A percentile compares a stretch with the other conserved stretches of the same genome.
Conservation (phyloP, 1,284 basidiomycete genomes). For the Waitea zeae region DNA sequence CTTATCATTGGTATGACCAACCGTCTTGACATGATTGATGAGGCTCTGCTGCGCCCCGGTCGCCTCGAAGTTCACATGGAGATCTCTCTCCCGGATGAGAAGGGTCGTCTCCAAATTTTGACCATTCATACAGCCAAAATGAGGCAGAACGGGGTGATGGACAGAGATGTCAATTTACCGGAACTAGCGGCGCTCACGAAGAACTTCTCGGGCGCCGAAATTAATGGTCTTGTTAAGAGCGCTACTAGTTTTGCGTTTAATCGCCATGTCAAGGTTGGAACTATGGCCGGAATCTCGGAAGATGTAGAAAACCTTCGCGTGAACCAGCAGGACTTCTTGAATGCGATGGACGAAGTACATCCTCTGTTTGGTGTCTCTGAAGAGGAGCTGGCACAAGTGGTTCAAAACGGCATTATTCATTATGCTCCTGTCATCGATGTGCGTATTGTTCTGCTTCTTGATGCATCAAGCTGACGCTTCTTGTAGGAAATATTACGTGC, state of each 20-base stretch:
- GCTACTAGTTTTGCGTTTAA: slow-evolving; percentile 98
- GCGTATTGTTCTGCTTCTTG: too few relatives aligned
- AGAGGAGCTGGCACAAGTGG: slow-evolving; percentile 87
- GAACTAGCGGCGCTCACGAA: slow-evolving; percentile 84
- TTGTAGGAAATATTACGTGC: slow-evolving; percentile 77
- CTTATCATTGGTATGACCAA: slow-evolving; percentile 99
- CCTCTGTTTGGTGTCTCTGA: slow-evolving; percentile 97
- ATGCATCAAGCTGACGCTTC: too few relatives aligned
- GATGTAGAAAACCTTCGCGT: slow-evolving; percentile 92
- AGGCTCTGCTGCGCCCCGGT: slow-evolving; percentile 91
- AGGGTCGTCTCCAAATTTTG: slow-evolving; percentile 87
- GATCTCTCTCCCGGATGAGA: slow-evolving; percentile 91
- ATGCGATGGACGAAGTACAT: slow-evolving; percentile 88
- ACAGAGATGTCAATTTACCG: slow-evolving; percentile 65
- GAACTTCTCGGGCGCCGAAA: slow-evolving; percentile 97
- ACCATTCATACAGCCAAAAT: slow-evolving; percentile 94
- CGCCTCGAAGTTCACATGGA: slow-evolving; percentile 99
- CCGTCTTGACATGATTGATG: slow-evolving; percentile 97
- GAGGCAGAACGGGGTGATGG: slow-evolving; percentile 87
- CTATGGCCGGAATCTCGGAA: slow-evolving; percentile 90
- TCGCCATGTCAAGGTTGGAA: slow-evolving; percentile 94
- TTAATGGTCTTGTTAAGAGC: slow-evolving; percentile 92
- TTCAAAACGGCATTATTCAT: slow-evolving; percentile 96
- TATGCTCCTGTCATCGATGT: slow-evolving; percentile 66
- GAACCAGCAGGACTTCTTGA: slow-evolving; percentile 76